Evolutionary conservation across 345 rosid genomes (phyloP).

Genomic region (Populus pruinosa): DNA sequence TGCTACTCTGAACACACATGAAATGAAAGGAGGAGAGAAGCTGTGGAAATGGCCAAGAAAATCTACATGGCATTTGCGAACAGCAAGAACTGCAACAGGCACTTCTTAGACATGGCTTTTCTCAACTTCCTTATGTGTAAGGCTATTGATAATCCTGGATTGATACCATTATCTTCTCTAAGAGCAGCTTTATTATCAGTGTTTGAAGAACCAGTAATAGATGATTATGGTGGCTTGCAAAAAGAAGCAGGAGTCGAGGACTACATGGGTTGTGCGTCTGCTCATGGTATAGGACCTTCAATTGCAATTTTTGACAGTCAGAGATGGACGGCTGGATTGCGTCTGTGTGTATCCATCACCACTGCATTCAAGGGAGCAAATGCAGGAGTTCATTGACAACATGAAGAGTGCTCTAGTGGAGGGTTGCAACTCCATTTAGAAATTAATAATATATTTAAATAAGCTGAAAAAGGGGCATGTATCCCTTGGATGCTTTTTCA

Average conservation of each 20-base stretch:
- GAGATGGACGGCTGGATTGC: slow-evolving; percentile 59
- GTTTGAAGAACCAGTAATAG: slow-evolving; percentile 59
- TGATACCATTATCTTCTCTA: slow-evolving; percentile 62
- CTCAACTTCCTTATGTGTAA: slow-evolving; percentile 74
- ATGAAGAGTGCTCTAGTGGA: slow-evolving; percentile 53
- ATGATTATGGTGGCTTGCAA: slow-evolving; percentile 21
- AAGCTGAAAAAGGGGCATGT: neutral
- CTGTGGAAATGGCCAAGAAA: slow-evolving; percentile 62
- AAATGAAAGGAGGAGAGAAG: slow-evolving; percentile 42
- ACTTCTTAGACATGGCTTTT: slow-evolving; percentile 72
- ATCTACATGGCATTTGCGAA: slow-evolving; percentile 41
- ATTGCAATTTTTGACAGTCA: slow-evolving; percentile 58
- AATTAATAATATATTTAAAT: neutral
- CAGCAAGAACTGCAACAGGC: slow-evolving; percentile 61
- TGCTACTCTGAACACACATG: slow-evolving; percentile 66
- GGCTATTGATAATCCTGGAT: slow-evolving; percentile 73
- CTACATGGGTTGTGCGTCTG: slow-evolving; percentile 60
- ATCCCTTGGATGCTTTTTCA: too few relatives aligned
- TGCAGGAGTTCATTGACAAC: slow-evolving; percentile 43
- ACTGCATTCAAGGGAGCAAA: slow-evolving; percentile 75
- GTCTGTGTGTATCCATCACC: slow-evolving; percentile 70
- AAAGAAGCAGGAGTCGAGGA: slow-evolving; percentile 46
- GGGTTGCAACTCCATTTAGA: neutral
- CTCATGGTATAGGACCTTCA: slow-evolving; percentile 71
- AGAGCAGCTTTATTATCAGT: slow-evolving; percentile 65